phyloP scores from a whole-genome alignment of 768 basidiomycete genomes.

The Astraeus odoratus region DNA sequence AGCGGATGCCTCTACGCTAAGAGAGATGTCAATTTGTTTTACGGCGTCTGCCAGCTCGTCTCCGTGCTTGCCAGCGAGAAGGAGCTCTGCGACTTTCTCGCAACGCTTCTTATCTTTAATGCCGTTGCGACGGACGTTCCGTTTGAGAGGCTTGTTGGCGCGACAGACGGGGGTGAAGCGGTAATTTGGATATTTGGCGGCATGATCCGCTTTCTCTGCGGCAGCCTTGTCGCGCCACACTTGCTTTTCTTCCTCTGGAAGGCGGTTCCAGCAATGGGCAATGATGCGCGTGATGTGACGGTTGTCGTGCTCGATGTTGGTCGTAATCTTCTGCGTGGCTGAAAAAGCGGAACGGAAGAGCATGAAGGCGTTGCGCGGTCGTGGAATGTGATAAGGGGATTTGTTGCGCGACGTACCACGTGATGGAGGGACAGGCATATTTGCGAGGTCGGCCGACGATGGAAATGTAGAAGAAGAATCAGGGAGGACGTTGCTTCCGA shows the following conservation, averaged over 20 bases:
- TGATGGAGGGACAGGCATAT: constrained; percentile 25
- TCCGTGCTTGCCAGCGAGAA: constrained; percentile 45
- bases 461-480: constrained; percentile 7
- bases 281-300: constrained; percentile 52
- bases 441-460: constrained; percentile 15
- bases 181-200: constrained; percentile 44
- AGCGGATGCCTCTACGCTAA: background rate
- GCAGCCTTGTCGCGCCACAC: constrained; percentile 46
- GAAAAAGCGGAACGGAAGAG: constrained; percentile 59
- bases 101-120: constrained; percentile 42
- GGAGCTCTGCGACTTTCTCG: constrained; percentile 41
- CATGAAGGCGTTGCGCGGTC: constrained; percentile 41
- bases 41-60: constrained; percentile 41
- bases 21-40: constrained; percentile 23
- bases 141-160: constrained; percentile 37
- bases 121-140: constrained; percentile 48
- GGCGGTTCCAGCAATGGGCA: constrained; percentile 47
- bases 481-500: background rate
- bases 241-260: constrained; percentile 44
- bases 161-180: constrained; percentile 44
- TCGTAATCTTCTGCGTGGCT: constrained; percentile 40
- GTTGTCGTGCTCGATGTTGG: constrained; percentile 49
- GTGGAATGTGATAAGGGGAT: constrained; percentile 36
- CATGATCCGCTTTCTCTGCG: constrained; percentile 45
- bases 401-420: constrained; percentile 24